A percentile compares a stretch with the other conserved stretches of the same genome.
These are phyloP conservation scores for Thelephora terrestris DNA, from an alignment of 1,284 basidiomycete species.

Conservation along the genomic window DNA sequence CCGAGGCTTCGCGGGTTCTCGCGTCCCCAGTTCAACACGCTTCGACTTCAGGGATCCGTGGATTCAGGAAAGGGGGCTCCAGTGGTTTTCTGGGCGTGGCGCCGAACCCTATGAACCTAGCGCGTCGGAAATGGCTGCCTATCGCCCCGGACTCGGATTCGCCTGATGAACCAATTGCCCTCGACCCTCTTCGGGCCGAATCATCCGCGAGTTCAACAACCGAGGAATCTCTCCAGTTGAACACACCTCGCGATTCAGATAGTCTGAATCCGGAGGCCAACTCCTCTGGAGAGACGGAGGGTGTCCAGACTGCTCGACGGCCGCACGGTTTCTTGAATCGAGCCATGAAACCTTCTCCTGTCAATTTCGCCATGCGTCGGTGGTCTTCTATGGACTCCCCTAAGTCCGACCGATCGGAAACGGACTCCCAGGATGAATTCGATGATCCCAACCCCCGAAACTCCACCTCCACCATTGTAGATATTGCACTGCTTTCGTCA, in stretches of 20 bases:
- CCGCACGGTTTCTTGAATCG: constrained; percentile 16
- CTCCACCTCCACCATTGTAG: background rate
- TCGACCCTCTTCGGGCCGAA: constrained; percentile 5
- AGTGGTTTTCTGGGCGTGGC: constrained; percentile 15
- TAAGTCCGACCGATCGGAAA: background rate
- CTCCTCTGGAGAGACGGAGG: constrained; percentile 16
- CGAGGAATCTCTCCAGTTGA: background rate
- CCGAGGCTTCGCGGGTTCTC: constrained; percentile 9
- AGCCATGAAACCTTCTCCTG: constrained; percentile 40
- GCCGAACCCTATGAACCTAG: constrained; percentile 26
- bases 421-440: background rate
- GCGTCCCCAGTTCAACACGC: constrained; percentile 6
- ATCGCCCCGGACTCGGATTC: constrained; percentile 12
- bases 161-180: constrained; percentile 4
- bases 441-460: background rate
- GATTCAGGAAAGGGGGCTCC: constrained; percentile 12
- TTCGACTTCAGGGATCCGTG: background rate
- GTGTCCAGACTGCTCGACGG: constrained; percentile 2
- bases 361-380: constrained; percentile 42
- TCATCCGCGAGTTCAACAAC: background rate
- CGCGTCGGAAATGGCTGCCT: constrained; percentile 25
- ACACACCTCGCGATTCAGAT: background rate
- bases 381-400: constrained; percentile 30
- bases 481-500: too few species aligned
- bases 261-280: constrained; percentile 32